Base-by-base conservation (phyloP, 2,329 filamentous ascomycete species). In the Monilinia aucupariae region DNA sequence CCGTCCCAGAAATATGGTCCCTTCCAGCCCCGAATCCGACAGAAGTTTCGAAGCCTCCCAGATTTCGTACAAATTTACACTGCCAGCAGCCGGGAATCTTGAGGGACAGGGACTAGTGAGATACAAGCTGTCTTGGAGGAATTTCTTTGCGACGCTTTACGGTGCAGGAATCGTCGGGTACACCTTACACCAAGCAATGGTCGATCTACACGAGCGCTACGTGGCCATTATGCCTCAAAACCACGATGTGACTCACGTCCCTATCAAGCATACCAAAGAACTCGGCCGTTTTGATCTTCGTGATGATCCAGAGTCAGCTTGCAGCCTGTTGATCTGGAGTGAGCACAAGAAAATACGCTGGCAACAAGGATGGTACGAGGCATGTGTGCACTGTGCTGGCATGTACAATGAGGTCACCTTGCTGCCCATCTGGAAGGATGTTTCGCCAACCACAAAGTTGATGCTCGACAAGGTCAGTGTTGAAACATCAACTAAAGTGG, bases 281-380 rank as follows among this genome's bases (percentile, higher is more conserved):
- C 80, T 82, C 13, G 82, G 81, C 7, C 81, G 89, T 7, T 85
- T 89, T 66, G 86, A 90, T 70, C 78, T 86, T 13, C 81, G 86
- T 13, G 82, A 82, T 62, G 84, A 85, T 64, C 77, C 84, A 0
- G 81, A 83, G 43, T 78, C 78, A 2, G 86, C 87, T 0, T 79
- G 87, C 2, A 81, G 82, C 0, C 75, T 90, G 20, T 76, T 91
- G 4, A 82, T 84, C 0, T 90, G 86, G 84, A 81, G 84, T 2
- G 88, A 90, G 68, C 78, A 78, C n/a, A 77, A 80, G 2, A 80
- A 78, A 22, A 82, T 89, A 13, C 67, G 65, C 15, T 88, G 86
- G 85, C 80, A 84, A 51, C 83, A 86, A 66, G 85, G 86, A 1
- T 91, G 86, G 80, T 79, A 82, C 20, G 87, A 90, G 71, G 81